These are phyloP conservation scores for Trichoderma sp. DNA, from an alignment of 2,329 filamentous ascomycete species.

Conservation along the genomic window DNA sequence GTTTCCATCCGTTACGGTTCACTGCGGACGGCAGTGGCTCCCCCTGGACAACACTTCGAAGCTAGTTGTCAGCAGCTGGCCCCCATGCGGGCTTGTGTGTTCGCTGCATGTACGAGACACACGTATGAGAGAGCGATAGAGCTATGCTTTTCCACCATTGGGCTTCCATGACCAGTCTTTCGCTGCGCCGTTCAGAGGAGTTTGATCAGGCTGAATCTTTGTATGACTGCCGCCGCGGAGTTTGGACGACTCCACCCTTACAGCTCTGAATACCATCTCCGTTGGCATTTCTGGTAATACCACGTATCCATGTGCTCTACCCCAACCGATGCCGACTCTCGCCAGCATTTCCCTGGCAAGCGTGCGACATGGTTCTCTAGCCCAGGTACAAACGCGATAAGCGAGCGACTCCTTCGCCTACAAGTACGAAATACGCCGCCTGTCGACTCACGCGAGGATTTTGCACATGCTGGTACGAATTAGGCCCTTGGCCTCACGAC, in stretches of 20 bases:
- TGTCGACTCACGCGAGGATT: neutral
- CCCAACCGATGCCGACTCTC: conserved; percentile 5
- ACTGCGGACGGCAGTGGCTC: conserved; percentile 14
- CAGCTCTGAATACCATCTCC: neutral
- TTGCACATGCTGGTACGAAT: neutral
- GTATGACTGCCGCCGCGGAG: neutral
- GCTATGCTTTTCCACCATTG: neutral
- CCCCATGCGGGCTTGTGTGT: neutral
- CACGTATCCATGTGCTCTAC: conserved; percentile 3
- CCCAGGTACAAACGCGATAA: conserved; percentile 26
- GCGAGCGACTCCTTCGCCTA: conserved; percentile 21
- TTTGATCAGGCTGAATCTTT: neutral
- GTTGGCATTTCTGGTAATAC: neutral
- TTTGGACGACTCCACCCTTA: neutral
- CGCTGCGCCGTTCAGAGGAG: neutral
- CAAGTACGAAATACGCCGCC: neutral
- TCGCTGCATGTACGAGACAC: neutral
- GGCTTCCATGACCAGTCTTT: neutral
- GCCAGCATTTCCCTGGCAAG: conserved; percentile 12
- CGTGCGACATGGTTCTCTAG: conserved; percentile 18
- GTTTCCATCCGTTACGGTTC: conserved; percentile 14
- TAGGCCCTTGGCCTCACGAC: neutral
- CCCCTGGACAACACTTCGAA: neutral
- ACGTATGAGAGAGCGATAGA: neutral
- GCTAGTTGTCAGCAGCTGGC: neutral